These are phyloP conservation scores for Mycena vitilis DNA, from an alignment of 768 basidiomycete species.

Conservation along the genomic window DNA sequence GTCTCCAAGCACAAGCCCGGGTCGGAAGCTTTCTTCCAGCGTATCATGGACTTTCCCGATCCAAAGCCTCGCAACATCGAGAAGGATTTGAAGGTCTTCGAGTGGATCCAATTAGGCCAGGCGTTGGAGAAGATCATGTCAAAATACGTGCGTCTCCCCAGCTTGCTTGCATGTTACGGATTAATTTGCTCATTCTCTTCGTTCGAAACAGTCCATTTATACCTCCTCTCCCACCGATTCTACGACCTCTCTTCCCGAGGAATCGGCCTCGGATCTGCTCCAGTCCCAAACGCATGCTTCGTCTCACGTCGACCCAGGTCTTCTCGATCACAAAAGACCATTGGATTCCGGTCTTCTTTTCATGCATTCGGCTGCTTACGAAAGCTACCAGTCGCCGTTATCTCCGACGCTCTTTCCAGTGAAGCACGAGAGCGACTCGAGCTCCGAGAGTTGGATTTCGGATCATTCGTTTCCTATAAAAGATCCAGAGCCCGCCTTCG, in stretches of 20 bases:
- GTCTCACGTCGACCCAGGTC: slow-evolving; percentile 22
- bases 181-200: too few relatives aligned
- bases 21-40: slow-evolving; percentile 89
- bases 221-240: slow-evolving; percentile 50
- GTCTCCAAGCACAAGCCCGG: slow-evolving; percentile 87
- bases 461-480: slow-evolving; percentile 29
- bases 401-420: slow-evolving; percentile 28
- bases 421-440: slow-evolving; percentile 40
- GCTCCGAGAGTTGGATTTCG: slow-evolving; percentile 39
- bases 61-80: slow-evolving; percentile 98
- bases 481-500: slow-evolving; percentile 25
- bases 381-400: slow-evolving; percentile 18
- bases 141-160: slow-evolving; percentile 75
- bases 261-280: slow-evolving; percentile 42
- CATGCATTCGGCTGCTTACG: slow-evolving; percentile 20
- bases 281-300: slow-evolving; percentile 42
- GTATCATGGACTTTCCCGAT: slow-evolving; percentile 95
- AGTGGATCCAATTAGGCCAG: slow-evolving; percentile 76
- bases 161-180: background rate
- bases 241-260: slow-evolving; percentile 48
- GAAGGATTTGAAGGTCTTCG: slow-evolving; percentile 93
- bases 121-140: slow-evolving; percentile 84
- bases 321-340: slow-evolving; percentile 19
- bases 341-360: slow-evolving; percentile 28
- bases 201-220: slow-evolving; percentile 57